Evolutionary conservation across 2,329 filamentous ascomycete species (phyloP).

Genomic region (Calonectria honghensis): DNA sequence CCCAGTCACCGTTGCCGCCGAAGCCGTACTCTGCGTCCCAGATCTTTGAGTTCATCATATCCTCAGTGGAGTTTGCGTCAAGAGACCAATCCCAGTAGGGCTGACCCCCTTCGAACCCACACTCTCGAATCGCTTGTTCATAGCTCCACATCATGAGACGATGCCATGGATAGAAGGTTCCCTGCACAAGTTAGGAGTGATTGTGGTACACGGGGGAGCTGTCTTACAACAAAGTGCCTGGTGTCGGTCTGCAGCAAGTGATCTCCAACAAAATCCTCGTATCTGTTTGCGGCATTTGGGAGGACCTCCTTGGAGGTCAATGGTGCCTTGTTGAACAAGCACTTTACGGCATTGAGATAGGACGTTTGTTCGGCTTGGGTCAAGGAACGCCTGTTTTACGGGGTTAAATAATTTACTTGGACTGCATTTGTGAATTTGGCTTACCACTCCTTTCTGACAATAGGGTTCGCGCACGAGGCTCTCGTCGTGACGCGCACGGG

Average conservation of each 20-base stretch:
- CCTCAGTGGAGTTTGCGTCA: conserved; percentile 3
- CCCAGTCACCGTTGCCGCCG: conserved; percentile 2
- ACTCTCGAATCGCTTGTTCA: neutral
- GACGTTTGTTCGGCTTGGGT: neutral
- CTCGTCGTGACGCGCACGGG: neutral
- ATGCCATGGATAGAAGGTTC: neutral
- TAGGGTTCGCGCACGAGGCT: neutral
- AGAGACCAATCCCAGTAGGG: conserved; percentile 13
- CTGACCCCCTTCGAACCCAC: neutral
- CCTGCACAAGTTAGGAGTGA: neutral
- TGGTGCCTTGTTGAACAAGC: neutral
- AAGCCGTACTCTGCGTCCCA: conserved; percentile 1
- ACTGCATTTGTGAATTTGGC: neutral
- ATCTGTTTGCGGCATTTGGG: neutral
- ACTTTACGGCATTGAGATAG: neutral
- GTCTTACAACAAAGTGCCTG: neutral
- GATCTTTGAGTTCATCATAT: conserved; percentile 2
- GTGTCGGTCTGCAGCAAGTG: neutral
- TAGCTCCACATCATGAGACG: neutral
- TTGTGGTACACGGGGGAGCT: neutral
- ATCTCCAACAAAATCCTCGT: neutral
- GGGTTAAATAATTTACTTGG: neutral
- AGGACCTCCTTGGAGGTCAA: neutral
- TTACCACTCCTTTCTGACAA: neutral
- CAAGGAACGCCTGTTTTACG: neutral